phyloP scores from a whole-genome alignment of 1,284 basidiomycete species.

The Cutaneotrichosporon sp. region DNA sequence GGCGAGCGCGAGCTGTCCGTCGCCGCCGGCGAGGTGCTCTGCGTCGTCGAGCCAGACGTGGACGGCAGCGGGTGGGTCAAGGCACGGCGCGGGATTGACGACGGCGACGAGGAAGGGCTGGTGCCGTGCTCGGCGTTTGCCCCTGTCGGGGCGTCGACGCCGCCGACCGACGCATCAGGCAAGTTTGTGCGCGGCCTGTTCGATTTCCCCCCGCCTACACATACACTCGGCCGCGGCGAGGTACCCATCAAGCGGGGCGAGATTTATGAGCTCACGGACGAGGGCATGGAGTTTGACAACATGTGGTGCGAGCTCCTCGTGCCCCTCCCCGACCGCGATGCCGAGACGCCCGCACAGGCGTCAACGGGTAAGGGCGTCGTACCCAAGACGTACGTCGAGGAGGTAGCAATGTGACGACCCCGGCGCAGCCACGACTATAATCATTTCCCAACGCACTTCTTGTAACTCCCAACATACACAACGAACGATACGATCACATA shows the following conservation, averaged over 20 bases:
- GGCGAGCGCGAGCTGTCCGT: slow-evolving; percentile 6
- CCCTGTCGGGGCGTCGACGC: slow-evolving; percentile 4
- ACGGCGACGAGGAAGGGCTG: slow-evolving; percentile 11
- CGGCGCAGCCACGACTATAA: no score
- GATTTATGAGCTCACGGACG: slow-evolving; percentile 21
- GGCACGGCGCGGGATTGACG: slow-evolving; percentile 11
- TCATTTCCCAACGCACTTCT: no score
- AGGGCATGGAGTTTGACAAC: slow-evolving; percentile 20
- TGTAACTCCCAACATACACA: no score
- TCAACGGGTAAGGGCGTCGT: slow-evolving; percentile 11
- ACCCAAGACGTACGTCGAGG: slow-evolving; percentile 17
- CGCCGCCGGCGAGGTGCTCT: slow-evolving; percentile 14
- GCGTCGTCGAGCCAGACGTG: slow-evolving; percentile 20
- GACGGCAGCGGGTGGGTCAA: slow-evolving; percentile 19
- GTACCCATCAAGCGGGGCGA: slow-evolving; percentile 7
- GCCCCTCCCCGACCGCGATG: slow-evolving; percentile 5
- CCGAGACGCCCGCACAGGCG: neutral
- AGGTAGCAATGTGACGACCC: neutral
- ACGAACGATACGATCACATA: no score
- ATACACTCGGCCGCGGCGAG: slow-evolving; percentile 12
- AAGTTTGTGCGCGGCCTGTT: slow-evolving; percentile 14
- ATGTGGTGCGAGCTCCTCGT: slow-evolving; percentile 22
- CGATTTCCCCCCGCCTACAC: slow-evolving; percentile 16
- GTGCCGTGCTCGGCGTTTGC: slow-evolving; percentile 12
- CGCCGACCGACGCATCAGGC: slow-evolving; percentile 15